Conservation (phyloP, 257 asterid genomes). For the Fraxinus quadrangulata region DNA sequence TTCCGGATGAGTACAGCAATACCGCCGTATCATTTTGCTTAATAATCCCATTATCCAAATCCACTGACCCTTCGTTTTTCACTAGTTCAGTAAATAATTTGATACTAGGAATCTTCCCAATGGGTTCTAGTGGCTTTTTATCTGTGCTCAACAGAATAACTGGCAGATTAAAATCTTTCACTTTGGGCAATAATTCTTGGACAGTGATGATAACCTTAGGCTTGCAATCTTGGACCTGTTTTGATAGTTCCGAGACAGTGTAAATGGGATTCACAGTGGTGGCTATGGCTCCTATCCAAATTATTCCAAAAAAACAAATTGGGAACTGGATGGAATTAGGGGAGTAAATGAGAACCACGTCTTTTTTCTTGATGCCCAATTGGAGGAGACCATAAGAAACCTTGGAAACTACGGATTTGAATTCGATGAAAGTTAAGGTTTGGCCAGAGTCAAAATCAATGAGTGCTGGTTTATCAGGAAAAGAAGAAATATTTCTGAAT, state of each 20-base stretch:
- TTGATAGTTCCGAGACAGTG: slow-evolving; percentile 70
- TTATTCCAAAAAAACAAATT: slow-evolving; percentile 53
- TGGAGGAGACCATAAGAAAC: slow-evolving; percentile 58
- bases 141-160: slow-evolving; percentile 49
- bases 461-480: slow-evolving; percentile 64
- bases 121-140: slow-evolving; percentile 15
- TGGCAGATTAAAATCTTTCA: slow-evolving; percentile 56
- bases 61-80: slow-evolving; percentile 43
- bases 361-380: slow-evolving; percentile 66
- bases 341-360: slow-evolving; percentile 69
- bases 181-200: slow-evolving; percentile 61
- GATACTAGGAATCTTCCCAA: slow-evolving; percentile 34
- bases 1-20: slow-evolving; percentile 87
- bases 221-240: slow-evolving; percentile 66
- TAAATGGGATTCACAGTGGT: slow-evolving; percentile 76
- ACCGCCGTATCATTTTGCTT: slow-evolving; percentile 74
- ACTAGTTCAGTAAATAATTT: slow-evolving; percentile 50
- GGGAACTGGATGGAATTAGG: slow-evolving; percentile 81
- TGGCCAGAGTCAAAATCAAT: slow-evolving; percentile 55
- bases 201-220: slow-evolving; percentile 78
- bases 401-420: slow-evolving; percentile 57
- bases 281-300: slow-evolving; percentile 79
- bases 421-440: slow-evolving; percentile 49
- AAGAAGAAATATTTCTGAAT: slow-evolving; percentile 70
- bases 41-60: slow-evolving; percentile 35